Conservation (phyloP, 2,329 filamentous ascomycete species). For the Epicoccum nigrum region DNA sequence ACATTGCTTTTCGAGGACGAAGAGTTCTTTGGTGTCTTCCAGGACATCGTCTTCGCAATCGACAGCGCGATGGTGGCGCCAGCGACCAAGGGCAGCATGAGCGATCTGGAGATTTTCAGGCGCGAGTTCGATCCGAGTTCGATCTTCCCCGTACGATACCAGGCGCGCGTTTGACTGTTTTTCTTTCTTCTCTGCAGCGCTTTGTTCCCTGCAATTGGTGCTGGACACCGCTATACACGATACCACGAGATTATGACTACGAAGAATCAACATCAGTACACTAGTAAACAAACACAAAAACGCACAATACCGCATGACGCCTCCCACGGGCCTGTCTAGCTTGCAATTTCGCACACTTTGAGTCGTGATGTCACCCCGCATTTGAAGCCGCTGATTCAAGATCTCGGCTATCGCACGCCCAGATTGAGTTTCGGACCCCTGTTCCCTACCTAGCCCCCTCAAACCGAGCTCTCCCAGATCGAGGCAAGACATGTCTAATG, state of each 20-base stretch:
- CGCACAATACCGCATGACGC: neutral
- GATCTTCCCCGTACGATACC: slow-evolving; percentile 45
- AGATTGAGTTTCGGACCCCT: slow-evolving; percentile 4
- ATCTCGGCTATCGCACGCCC: slow-evolving; percentile 11
- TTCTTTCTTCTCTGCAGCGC: neutral
- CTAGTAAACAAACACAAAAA: neutral
- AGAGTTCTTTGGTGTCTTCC: slow-evolving; percentile 53
- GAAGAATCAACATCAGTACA: neutral
- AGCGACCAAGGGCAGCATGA: slow-evolving; percentile 38
- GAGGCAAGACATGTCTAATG: slow-evolving; percentile 12
- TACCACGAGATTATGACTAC: neutral
- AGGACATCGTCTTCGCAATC: slow-evolving; percentile 54
- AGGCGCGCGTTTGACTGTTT: slow-evolving; percentile 22
- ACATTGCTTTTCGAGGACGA: slow-evolving; percentile 51
- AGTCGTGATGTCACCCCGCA: slow-evolving; percentile 10
- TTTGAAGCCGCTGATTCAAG: neutral
- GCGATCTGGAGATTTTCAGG: slow-evolving; percentile 51
- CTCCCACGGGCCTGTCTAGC: too few species aligned
- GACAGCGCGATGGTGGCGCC: slow-evolving; percentile 45
- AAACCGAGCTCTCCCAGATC: neutral
- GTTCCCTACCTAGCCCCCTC: neutral
- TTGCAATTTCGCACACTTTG: neutral
- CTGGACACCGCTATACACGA: neutral
- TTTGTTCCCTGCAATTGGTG: neutral
- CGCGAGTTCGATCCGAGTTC: slow-evolving; percentile 47